Conservation (phyloP, 108 stramenopile genomes). For the Stephanodiscus triporus region DNA sequence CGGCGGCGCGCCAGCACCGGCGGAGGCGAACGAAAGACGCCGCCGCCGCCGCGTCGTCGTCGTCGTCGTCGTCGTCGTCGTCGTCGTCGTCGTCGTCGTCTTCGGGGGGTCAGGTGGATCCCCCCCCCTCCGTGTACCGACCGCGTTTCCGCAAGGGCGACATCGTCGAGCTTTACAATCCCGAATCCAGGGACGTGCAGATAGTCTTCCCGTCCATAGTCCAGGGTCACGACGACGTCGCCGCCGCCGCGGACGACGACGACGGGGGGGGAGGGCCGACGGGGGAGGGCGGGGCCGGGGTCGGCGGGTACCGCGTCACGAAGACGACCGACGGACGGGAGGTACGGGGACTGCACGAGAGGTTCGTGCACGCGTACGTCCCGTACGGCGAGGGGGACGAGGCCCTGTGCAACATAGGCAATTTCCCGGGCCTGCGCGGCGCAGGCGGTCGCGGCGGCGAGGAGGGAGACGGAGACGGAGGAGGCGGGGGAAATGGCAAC, state of each 20-base stretch:
- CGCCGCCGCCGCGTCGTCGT: no score
- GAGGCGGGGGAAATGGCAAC: no score
- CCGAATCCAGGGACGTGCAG: slow-evolving; percentile 39
- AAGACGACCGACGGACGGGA: slow-evolving; percentile 38
- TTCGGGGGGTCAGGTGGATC: no score
- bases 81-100: slow-evolving; percentile 5
- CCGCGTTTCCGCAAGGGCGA: slow-evolving; percentile 30
- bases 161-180: slow-evolving; percentile 36
- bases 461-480: no score
- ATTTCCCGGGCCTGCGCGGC: neutral
- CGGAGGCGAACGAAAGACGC: no score
- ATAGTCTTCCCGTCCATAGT: slow-evolving; percentile 45
- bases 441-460: no score
- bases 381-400: slow-evolving; percentile 30
- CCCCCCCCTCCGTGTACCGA: no score
- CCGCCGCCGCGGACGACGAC: no score
- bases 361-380: slow-evolving; percentile 22
- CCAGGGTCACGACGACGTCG: neutral
- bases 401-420: slow-evolving; percentile 32
- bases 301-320: slow-evolving; percentile 21
- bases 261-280: neutral
- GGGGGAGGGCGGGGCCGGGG: no score
- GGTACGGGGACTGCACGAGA: slow-evolving; percentile 26
- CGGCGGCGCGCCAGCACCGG: no score
- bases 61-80: no score